phyloP scores from a whole-genome alignment of 306 rosid species.

The Mucuna pruriens region DNA sequence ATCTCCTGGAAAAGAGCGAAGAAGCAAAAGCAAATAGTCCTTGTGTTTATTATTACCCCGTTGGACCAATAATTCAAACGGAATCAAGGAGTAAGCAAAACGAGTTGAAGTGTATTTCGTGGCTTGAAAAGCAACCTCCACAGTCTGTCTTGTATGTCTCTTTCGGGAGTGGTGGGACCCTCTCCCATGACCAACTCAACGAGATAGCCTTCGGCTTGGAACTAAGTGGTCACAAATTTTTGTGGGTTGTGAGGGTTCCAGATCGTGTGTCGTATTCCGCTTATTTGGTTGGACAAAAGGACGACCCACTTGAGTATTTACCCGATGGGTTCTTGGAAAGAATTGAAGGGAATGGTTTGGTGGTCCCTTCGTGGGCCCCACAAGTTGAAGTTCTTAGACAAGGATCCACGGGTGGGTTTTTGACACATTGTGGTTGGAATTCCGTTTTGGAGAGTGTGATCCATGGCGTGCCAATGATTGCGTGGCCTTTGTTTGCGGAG shows the following conservation, averaged over 20 bases:
- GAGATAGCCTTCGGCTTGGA: constrained; percentile 21
- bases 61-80: constrained; percentile 22
- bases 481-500: background rate
- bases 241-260: constrained; percentile 28
- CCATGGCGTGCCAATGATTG: constrained; percentile 30
- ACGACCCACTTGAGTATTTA: background rate
- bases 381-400: constrained; percentile 26
- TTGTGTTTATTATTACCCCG: background rate
- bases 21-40: background rate
- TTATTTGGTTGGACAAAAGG: background rate
- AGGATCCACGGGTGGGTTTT: background rate
- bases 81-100: background rate
- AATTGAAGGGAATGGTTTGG: background rate
- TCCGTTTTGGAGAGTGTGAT: constrained; percentile 12
- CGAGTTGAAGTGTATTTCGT: background rate
- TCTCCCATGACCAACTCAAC: background rate
- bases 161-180: constrained; percentile 38
- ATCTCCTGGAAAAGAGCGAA: background rate
- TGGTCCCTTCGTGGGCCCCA: constrained; percentile 38
- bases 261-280: background rate
- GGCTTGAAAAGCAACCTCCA: background rate
- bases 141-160: background rate
- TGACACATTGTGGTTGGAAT: constrained; percentile 37
- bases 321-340: constrained; percentile 12
- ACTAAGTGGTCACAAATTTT: background rate